These are phyloP conservation scores for Echium plantagineum DNA, from an alignment of 257 asterid genomes.

Conservation along the genomic window DNA sequence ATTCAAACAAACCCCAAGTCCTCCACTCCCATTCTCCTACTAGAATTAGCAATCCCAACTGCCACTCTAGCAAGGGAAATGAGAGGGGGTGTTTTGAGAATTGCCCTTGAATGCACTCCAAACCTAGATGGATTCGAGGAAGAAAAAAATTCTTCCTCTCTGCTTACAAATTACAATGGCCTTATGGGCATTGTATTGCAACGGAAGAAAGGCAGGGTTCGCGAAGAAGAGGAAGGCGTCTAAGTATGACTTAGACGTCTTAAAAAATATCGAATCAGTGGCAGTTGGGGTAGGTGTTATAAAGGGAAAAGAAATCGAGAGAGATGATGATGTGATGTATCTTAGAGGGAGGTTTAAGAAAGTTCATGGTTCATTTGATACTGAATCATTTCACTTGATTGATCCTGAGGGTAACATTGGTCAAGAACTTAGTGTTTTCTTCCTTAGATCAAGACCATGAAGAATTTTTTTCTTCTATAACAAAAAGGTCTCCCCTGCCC, in stretches of 20 bases:
- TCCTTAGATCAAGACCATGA: slow-evolving; percentile 25
- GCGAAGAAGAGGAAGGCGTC: slow-evolving; percentile 30
- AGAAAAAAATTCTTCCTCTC: slow-evolving; percentile 6
- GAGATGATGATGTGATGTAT: slow-evolving; percentile 35
- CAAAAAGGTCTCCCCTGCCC: no score
- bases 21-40: slow-evolving; percentile 31
- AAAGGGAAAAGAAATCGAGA: slow-evolving; percentile 12
- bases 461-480: no score
- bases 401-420: slow-evolving; percentile 41
- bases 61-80: slow-evolving; percentile 49
- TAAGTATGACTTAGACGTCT: slow-evolving; percentile 25
- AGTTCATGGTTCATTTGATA: slow-evolving; percentile 32
- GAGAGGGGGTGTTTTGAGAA: slow-evolving; percentile 45
- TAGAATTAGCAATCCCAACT: slow-evolving; percentile 48
- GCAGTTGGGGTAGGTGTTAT: slow-evolving; percentile 40
- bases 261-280: slow-evolving; percentile 32
- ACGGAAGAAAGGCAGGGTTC: slow-evolving; percentile 42
- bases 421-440: slow-evolving; percentile 47
- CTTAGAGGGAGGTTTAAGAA: slow-evolving; percentile 47
- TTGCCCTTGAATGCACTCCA: slow-evolving; percentile 29
- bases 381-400: slow-evolving; percentile 50
- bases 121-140: background rate
- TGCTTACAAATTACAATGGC: slow-evolving; percentile 39
- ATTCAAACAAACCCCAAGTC: slow-evolving; percentile 45
- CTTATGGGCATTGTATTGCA: slow-evolving; percentile 46